Evolutionary conservation across 2,329 filamentous ascomycete genomes (phyloP), one percentile per base, ranked within the genome.

Genomic region (Cytospora chrysosperma): DNA sequence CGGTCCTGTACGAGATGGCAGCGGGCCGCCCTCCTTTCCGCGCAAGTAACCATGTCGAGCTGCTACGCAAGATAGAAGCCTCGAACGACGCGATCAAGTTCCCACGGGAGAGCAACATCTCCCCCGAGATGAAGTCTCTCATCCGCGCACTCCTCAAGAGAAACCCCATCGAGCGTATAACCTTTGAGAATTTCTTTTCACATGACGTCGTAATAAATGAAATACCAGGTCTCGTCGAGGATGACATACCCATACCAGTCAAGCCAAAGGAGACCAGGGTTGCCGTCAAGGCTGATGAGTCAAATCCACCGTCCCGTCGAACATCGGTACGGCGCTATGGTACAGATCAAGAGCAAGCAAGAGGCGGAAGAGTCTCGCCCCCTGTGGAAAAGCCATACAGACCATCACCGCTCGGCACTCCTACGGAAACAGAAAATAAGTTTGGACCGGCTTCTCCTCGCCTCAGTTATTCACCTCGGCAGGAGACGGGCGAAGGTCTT

Each of bases 1-100:
- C 95, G 21, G 95, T 99, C 10, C 79, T 96, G 27, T 97, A 92
- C 74, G 95, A 99, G 78, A 97, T 99, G 93, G 87, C 95, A 66
- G 91, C 89, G 8, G 94, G 93, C 59, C 89, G 87, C 67, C 93
- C 95, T 26, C 95, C 95, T 0, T 99, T 98, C 77, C 85, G 92
- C 68, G 95, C 95, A 34, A 87, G 87, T 61, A 98, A 99, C 73
- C 95, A 99, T 72, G 93, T 99, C 49, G 95, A 99, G 74, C 80
- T 99, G 40, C 83, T 98, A 51, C 87, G 92, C 66, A 95, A 91
- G 78, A 99, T 99, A 68, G 94, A 98, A 75, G 89, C 89, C 65
- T 88, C 90, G 21, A 90, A 96, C 67, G 94, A 98, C 73, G 82
- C 86, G 67, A 96, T 98, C 75, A 87, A 84, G 68, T 98, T 98